phyloP scores from a whole-genome alignment of 2,329 filamentous ascomycete genomes.

The Ceratocystis destructans region DNA sequence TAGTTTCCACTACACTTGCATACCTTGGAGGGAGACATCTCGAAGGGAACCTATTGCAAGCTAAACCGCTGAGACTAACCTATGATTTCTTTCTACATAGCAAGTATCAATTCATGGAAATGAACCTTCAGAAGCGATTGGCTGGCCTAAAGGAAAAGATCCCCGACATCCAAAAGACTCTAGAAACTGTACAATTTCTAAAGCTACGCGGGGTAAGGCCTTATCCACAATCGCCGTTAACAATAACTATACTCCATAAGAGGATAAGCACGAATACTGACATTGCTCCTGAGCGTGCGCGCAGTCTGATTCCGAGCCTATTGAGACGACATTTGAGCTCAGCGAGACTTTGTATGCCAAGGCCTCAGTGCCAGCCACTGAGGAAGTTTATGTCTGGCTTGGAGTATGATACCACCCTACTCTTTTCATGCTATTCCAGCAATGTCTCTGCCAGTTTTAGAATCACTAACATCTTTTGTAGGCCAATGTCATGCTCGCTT shows the following conservation, averaged over 20 bases:
- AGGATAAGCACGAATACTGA: background rate
- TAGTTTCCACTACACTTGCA: too few species aligned
- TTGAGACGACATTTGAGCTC: slow-evolving; percentile 89
- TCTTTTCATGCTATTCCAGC: background rate
- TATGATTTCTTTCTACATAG: slow-evolving; percentile 31
- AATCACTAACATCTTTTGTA: slow-evolving; percentile 25
- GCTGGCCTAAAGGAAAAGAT: slow-evolving; percentile 83
- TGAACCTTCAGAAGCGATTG: slow-evolving; percentile 74
- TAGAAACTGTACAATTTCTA: slow-evolving; percentile 81
- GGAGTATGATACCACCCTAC: slow-evolving; percentile 42
- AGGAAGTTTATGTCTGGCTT: slow-evolving; percentile 96
- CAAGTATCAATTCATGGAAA: slow-evolving; percentile 99
- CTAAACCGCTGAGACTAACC: background rate
- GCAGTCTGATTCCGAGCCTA: slow-evolving; percentile 47
- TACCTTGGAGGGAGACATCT: background rate
- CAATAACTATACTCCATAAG: background rate
- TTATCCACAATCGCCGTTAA: background rate
- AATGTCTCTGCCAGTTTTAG: background rate
- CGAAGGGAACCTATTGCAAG: background rate
- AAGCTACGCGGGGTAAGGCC: slow-evolving; percentile 53
- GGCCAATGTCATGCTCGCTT: slow-evolving; percentile 96
- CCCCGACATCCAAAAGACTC: slow-evolving; percentile 89
- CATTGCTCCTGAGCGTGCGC: background rate
- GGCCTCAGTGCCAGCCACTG: slow-evolving; percentile 64
- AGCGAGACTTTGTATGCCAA: slow-evolving; percentile 93